phyloP scores from a whole-genome alignment of 768 basidiomycete species.

The Candolleomyces eurysporus region DNA sequence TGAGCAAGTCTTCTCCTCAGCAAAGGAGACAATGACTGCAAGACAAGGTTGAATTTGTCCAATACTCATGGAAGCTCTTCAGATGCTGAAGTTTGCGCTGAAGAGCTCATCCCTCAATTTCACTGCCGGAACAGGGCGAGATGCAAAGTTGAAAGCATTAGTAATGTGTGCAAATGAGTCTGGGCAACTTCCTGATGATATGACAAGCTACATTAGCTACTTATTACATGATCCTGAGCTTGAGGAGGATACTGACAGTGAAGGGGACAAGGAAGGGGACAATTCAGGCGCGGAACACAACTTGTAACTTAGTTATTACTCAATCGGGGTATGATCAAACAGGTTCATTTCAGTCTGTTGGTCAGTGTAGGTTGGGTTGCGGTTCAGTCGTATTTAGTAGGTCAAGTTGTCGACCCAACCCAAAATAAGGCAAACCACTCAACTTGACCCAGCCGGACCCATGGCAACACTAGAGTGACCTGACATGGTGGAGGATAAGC shows the following conservation, averaged over 20 bases:
- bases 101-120: not conserved
- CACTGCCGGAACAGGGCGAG: not conserved
- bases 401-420: not conserved
- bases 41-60: not conserved
- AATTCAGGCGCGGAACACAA: not conserved
- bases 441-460: not conserved
- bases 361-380: not conserved
- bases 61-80: constrained; percentile 7
- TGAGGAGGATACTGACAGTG: not conserved
- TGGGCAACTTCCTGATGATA: not conserved
- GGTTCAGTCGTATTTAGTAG: not conserved
- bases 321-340: not conserved
- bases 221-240: not conserved
- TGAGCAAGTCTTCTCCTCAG: constrained; percentile 6
- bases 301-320: not conserved
- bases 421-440: not conserved
- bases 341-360: not conserved
- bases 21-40: constrained; percentile 4
- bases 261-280: not conserved
- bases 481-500: too few species aligned
- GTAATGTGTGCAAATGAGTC: not conserved
- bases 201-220: not conserved
- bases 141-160: not conserved
- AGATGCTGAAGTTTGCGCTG: constrained; percentile 1
- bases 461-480: not conserved